Base-by-base conservation (phyloP, 345 rosid species). In the Heritiera littoralis region DNA sequence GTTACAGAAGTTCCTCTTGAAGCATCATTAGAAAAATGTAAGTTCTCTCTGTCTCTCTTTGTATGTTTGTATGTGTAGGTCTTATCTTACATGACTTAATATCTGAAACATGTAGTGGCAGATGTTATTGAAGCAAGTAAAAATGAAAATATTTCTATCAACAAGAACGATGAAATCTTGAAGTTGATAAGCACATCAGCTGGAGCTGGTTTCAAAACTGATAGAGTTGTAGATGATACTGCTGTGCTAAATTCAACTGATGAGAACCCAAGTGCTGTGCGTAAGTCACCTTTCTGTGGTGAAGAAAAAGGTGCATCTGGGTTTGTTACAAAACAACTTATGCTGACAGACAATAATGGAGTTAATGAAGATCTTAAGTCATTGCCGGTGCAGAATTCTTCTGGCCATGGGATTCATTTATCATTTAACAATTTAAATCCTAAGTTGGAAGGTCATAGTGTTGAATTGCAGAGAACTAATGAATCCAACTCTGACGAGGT, bases 281-380 rank as follows among this genome's bases (percentile, higher is more conserved):
- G 51, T 74, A 81, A 60, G 77, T 60, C 84, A 13, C 74, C 82
- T 80, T 72, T 81, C 54, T 78, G 79, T 77, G 78, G 45, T 17
- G 73, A 80, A 80, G 85, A 80, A 69, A 77, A 75, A 60, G 80
- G 79, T 14, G 65, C 54, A n/a, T 74, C 87, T 61, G 86, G 80
- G 73, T 72, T 74, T 58, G 80, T 84, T 54, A 82, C 82, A 28
- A 83, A 85, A 43, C 86, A 89, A 59, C 77, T 81, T 77, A 76
- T 67, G 3, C 80, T 72, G 78, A 86, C 70, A 82, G 84, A 79
- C 67, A 40, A 63, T 77, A 74, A 86, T 72, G 86, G 48, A 83
- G 66, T 51, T 58, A 80, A 80, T 45, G 91, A 81, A 75, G 88
- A 82, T 35, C 61, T 63, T 18, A 87, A 83, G 84, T 75, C 80